These are phyloP conservation scores for Leptosphaerulina australis DNA, from an alignment of 2,329 filamentous ascomycete species.

Conservation along the genomic window DNA sequence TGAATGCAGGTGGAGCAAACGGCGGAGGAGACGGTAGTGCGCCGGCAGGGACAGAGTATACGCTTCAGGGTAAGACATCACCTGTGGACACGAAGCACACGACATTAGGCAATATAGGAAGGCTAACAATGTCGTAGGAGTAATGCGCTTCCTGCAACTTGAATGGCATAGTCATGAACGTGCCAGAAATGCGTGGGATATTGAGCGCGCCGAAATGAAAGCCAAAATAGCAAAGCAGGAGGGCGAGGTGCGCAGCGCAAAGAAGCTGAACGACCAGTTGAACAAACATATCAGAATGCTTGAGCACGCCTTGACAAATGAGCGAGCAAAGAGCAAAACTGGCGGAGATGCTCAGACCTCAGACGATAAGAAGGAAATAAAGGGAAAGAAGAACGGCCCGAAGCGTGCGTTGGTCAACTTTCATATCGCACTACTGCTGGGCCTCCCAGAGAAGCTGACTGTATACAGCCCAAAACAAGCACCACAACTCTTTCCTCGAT, in stretches of 20 bases:
- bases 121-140: conserved; percentile 62
- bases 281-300: conserved; percentile 90
- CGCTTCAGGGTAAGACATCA: conserved; percentile 65
- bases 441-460: conserved; percentile 30
- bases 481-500: conserved; percentile 59
- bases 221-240: conserved; percentile 93
- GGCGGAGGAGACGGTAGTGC: conserved; percentile 56
- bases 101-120: conserved; percentile 3
- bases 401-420: conserved; percentile 32
- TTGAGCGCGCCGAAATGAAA: conserved; percentile 99
- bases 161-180: conserved; percentile 99
- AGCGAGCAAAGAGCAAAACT: conserved; percentile 71
- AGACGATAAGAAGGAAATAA: conserved; percentile 47
- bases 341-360: conserved; percentile 58
- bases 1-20: conserved; percentile 62
- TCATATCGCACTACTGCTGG: not conserved
- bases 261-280: conserved; percentile 85
- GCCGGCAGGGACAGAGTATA: conserved; percentile 71
- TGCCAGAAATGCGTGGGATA: conserved; percentile 98
- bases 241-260: conserved; percentile 83
- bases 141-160: conserved; percentile 98
- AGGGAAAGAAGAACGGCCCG: conserved; percentile 42
- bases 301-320: conserved; percentile 84
- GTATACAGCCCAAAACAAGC: conserved; percentile 53
- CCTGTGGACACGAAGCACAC: conserved; percentile 12